Percentiles rank a stretch among this genome's conserved stretches.
Evolutionary conservation across 306 rosid species (phyloP).

Genomic region (Herpetospermum pedunculosum): DNA sequence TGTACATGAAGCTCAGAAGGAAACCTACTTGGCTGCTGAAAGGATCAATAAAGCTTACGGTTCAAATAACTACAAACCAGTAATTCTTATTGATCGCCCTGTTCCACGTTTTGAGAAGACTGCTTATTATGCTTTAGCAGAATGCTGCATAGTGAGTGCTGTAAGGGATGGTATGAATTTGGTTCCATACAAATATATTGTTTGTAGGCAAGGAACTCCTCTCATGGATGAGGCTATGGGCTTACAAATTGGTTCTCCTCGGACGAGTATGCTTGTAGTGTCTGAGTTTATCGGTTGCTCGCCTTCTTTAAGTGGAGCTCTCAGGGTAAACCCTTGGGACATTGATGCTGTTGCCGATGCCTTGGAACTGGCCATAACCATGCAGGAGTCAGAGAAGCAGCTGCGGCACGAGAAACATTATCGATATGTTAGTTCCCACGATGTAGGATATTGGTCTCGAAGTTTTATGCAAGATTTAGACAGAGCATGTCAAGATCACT

Average conservation of each 20-base stretch:
- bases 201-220: slow-evolving; percentile 17
- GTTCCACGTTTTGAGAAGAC: slow-evolving; percentile 18
- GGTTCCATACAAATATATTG: slow-evolving; percentile 19
- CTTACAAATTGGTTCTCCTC: slow-evolving; percentile 7
- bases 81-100: slow-evolving; percentile 13
- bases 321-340: slow-evolving; percentile 18
- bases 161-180: slow-evolving; percentile 20
- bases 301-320: slow-evolving; percentile 17
- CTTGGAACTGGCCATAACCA: slow-evolving; percentile 10
- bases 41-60: slow-evolving; percentile 16
- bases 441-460: slow-evolving; percentile 17
- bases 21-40: slow-evolving; percentile 13
- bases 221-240: slow-evolving; percentile 14
- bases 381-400: slow-evolving; percentile 16
- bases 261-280: slow-evolving; percentile 17
- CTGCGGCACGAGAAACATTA: slow-evolving; percentile 15
- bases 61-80: slow-evolving; percentile 12
- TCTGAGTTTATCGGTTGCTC: slow-evolving; percentile 18
- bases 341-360: slow-evolving; percentile 17
- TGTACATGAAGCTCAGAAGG: slow-evolving; percentile 13
- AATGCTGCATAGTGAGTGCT: slow-evolving; percentile 18
- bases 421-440: slow-evolving; percentile 19
- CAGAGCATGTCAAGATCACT: slow-evolving; percentile 19
- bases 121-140: slow-evolving; percentile 18
- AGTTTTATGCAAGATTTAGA: slow-evolving; percentile 17